Conservation (phyloP, 768 basidiomycete genomes). For the Hysterangium stoloniferum region DNA sequence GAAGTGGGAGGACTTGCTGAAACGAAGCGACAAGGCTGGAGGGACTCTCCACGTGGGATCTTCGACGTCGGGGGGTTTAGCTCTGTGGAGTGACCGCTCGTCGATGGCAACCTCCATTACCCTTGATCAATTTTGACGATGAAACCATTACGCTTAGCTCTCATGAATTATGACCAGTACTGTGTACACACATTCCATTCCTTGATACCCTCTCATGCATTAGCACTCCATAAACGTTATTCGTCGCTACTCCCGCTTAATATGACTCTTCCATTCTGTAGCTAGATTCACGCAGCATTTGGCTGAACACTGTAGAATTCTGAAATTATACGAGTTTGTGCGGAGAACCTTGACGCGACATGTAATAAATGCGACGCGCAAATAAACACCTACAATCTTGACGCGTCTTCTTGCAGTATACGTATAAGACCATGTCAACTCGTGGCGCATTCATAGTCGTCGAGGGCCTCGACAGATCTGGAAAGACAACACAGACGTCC, state of each 20-base stretch:
- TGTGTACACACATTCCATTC: neutral
- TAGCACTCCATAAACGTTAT: neutral
- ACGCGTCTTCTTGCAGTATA: neutral
- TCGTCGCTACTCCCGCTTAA: neutral
- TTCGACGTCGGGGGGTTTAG: neutral
- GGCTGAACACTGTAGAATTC: too few species aligned
- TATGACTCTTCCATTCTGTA: too few species aligned
- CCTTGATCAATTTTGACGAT: neutral
- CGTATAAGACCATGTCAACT: slow-evolving; percentile 1
- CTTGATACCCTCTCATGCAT: slow-evolving; percentile 1
- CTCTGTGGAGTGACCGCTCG: slow-evolving; percentile 9
- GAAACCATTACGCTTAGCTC: too few species aligned
- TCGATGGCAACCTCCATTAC: neutral
- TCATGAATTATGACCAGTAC: neutral
- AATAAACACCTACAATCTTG: neutral
- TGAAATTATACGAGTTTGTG: neutral
- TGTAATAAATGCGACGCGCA: neutral
- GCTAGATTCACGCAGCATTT: too few species aligned
- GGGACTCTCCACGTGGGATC: slow-evolving; percentile 58
- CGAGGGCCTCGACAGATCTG: slow-evolving; percentile 93
- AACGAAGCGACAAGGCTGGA: slow-evolving; percentile 59
- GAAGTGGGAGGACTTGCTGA: slow-evolving; percentile 62
- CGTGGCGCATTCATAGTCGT: slow-evolving; percentile 86
- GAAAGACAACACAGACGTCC: slow-evolving; percentile 84
- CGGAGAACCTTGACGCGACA: neutral